Evolutionary conservation across 164 flowering plant genomes (phyloP).

Genomic region (Brasenia schreberi): DNA sequence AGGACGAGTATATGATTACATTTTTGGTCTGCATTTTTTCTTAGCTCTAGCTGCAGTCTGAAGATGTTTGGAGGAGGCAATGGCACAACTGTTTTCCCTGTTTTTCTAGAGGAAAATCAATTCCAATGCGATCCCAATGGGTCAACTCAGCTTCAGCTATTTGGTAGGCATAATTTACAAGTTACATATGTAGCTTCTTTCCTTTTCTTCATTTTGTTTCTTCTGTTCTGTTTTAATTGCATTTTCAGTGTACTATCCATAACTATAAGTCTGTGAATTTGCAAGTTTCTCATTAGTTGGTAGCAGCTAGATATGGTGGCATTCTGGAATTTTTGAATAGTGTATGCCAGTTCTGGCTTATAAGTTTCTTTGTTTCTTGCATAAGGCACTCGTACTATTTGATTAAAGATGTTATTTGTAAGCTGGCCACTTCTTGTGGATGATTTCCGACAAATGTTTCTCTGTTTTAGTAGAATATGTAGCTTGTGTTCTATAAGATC

Average conservation of each 20-base stretch:
- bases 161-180: conserved; percentile 32
- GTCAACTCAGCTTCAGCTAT: conserved; percentile 59
- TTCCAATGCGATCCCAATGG: conserved; percentile 35
- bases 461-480: too few species aligned
- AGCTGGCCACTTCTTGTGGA: neutral
- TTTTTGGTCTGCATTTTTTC: neutral
- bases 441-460: too few species aligned
- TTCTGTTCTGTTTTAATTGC: neutral
- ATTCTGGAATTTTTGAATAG: neutral
- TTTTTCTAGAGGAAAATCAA: conserved; percentile 32
- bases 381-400: neutral
- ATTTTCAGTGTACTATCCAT: neutral
- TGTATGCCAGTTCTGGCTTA: too few species aligned
- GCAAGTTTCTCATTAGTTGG: neutral
- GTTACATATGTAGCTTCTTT: neutral
- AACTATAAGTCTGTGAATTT: neutral
- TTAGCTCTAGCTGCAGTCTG: neutral
- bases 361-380: too few species aligned
- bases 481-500: too few species aligned
- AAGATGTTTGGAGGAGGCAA: conserved; percentile 57
- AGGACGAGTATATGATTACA: too few species aligned
- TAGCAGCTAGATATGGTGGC: too few species aligned
- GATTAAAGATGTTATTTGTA: neutral
- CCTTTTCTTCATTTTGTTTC: neutral
- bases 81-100: conserved; percentile 24